phyloP scores from a whole-genome alignment of 2,329 filamentous ascomycete genomes.

The Parastagonospora avenae region DNA sequence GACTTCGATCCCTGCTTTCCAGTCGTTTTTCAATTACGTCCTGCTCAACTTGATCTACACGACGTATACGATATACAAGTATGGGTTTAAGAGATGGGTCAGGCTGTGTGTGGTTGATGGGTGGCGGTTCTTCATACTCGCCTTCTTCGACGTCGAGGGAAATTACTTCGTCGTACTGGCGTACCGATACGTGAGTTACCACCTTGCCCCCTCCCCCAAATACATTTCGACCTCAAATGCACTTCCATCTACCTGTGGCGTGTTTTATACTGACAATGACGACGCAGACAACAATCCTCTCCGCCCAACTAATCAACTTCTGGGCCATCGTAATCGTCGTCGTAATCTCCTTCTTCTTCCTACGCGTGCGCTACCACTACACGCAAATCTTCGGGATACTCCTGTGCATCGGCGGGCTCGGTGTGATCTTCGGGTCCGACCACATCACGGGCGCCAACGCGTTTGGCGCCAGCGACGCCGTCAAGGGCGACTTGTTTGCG shows the following conservation, averaged over 20 bases:
- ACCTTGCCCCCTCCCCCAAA: too few species aligned
- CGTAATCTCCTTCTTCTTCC: conserved; percentile 77
- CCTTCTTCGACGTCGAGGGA: conserved; percentile 92
- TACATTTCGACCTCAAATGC: too few species aligned
- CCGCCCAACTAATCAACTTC: conserved; percentile 95
- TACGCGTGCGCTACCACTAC: conserved; percentile 86
- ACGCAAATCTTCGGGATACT: conserved; percentile 87
- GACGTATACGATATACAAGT: conserved; percentile 75
- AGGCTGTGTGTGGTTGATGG: conserved; percentile 70
- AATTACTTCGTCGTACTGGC: conserved; percentile 98
- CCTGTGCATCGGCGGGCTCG: conserved; percentile 88
- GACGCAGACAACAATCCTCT: conserved; percentile 80
- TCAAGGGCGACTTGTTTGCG: conserved; percentile 93
- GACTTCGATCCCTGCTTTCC: conserved; percentile 90
- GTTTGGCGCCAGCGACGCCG: conserved; percentile 68
- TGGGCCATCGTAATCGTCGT: conserved; percentile 97
- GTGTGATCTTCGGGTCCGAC: conserved; percentile 83
- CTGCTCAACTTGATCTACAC: conserved; percentile 84
- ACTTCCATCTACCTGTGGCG: too few species aligned
- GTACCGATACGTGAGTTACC: conserved; percentile 67
- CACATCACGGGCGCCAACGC: conserved; percentile 79
- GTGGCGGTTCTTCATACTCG: conserved; percentile 90
- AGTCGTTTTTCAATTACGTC: conserved; percentile 94
- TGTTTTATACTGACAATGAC: too few species aligned
- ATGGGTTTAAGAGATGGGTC: conserved; percentile 74